A percentile compares a stretch with the other conserved stretches of the same genome.
These are phyloP conservation scores for Auxenochlorella protothecoides DNA, from an alignment of 139 green algal genomes.

Conservation along the genomic window DNA sequence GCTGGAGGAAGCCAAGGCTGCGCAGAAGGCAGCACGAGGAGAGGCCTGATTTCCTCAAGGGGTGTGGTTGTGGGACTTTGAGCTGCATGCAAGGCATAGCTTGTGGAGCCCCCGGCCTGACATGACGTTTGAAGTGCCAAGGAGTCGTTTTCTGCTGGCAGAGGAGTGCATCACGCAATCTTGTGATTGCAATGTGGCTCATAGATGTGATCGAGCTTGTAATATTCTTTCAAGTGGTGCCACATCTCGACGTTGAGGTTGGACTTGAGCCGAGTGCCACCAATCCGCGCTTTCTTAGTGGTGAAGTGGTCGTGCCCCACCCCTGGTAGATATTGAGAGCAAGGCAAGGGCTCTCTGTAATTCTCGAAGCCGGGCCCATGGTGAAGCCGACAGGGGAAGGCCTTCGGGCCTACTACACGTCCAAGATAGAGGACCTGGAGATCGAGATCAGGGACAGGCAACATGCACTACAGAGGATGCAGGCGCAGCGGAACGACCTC, in stretches of 20 bases:
- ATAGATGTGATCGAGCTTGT: no score
- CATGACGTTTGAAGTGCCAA: no score
- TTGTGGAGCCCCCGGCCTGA: no score
- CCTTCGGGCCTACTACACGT: conserved; percentile 65
- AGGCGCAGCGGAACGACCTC: conserved; percentile 96
- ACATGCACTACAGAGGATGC: conserved; percentile 88
- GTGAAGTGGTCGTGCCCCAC: no score
- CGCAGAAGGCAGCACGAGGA: neutral
- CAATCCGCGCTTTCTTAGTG: no score
- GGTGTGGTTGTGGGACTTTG: conserved; percentile 1
- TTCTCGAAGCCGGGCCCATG: neutral
- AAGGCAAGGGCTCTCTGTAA: no score
- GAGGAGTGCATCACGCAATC: neutral
- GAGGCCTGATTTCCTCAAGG: neutral
- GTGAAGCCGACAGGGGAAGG: conserved; percentile 19
- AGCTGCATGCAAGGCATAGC: no score
- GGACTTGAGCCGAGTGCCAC: no score
- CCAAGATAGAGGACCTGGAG: conserved; percentile 93
- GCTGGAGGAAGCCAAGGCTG: conserved; percentile 5
- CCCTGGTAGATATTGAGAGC: no score
- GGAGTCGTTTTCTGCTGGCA: no score
- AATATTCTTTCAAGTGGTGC: no score
- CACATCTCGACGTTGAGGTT: no score
- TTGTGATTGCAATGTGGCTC: neutral
- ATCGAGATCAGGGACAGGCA: conserved; percentile 80